phyloP scores from a whole-genome alignment of 2,329 filamentous ascomycete genomes.

The Fusarium marasasianum region DNA sequence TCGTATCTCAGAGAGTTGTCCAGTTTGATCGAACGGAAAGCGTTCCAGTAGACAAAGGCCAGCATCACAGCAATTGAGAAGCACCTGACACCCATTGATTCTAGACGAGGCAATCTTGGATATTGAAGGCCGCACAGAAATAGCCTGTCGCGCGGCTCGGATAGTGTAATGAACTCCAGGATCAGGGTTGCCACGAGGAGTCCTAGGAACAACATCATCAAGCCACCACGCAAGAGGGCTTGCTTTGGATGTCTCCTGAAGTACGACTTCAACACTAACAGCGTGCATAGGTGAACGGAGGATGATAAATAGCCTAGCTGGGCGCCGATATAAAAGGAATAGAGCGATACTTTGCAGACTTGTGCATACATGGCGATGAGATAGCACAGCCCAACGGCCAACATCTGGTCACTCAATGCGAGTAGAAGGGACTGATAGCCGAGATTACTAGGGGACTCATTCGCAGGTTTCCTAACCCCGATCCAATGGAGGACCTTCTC shows the following conservation, averaged over 20 bases:
- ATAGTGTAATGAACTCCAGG: constrained; percentile 6
- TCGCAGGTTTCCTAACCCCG: constrained; percentile 3
- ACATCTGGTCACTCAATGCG: constrained; percentile 24
- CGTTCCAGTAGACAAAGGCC: constrained; percentile 21
- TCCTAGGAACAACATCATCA: constrained; percentile 23
- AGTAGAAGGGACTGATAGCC: constrained; percentile 26
- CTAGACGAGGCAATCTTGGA: neutral
- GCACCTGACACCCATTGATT: neutral
- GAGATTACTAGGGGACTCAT: constrained; percentile 15
- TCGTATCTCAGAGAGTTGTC: neutral
- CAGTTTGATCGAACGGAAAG: constrained; percentile 10
- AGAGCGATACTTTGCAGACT: constrained; percentile 4
- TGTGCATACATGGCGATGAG: constrained; percentile 25
- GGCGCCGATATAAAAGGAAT: constrained; percentile 9
- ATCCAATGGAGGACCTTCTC: constrained; percentile 14
- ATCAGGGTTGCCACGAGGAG: constrained; percentile 1
- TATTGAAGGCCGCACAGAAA: constrained; percentile 16
- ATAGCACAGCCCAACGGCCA: constrained; percentile 20
- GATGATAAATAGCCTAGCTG: constrained; percentile 10
- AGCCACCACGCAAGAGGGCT: constrained; percentile 1
- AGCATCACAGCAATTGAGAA: constrained; percentile 7
- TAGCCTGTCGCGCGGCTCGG: constrained; percentile 2
- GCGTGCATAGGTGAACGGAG: constrained; percentile 7
- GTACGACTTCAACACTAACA: constrained; percentile 20
- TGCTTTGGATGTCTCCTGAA: constrained; percentile 18